phyloP scores from a whole-genome alignment of 306 rosid genomes.

The Trichosanthes cucumerina region DNA sequence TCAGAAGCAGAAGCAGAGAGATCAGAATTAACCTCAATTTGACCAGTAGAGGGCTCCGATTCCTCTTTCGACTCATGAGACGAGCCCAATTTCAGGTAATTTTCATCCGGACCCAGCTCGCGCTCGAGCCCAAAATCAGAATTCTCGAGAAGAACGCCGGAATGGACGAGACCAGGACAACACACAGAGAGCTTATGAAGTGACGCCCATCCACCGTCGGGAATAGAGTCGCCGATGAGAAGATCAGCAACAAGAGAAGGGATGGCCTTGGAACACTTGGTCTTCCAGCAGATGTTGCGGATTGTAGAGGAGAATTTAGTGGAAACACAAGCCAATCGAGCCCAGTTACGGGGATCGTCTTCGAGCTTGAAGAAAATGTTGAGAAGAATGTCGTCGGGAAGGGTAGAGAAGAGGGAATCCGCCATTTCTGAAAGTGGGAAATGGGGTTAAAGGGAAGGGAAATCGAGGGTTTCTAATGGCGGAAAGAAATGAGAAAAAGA shows the following conservation, averaged over 20 bases:
- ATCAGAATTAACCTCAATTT: not conserved
- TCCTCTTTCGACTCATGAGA: not conserved
- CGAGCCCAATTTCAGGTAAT: constrained; percentile 4
- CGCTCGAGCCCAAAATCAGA: constrained; percentile 77
- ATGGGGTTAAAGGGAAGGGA: not conserved
- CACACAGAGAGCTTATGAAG: constrained; percentile 72
- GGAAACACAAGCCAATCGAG: constrained; percentile 67
- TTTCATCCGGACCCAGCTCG: constrained; percentile 51
- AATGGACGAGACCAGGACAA: constrained; percentile 74
- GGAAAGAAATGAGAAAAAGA: not conserved
- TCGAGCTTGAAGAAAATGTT: constrained; percentile 55
- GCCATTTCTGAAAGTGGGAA: constrained; percentile 5
- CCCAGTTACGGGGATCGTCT: constrained; percentile 83
- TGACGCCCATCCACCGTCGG: constrained; percentile 45
- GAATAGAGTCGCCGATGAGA: constrained; percentile 13
- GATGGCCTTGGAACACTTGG: constrained; percentile 30
- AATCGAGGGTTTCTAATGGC: not conserved
- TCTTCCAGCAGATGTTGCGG: constrained; percentile 52
- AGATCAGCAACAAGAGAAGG: constrained; percentile 56
- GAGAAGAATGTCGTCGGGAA: constrained; percentile 59
- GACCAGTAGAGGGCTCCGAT: constrained; percentile 7
- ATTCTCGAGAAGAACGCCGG: constrained; percentile 67
- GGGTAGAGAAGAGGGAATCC: constrained; percentile 27
- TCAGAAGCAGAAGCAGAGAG: constrained; percentile 17
- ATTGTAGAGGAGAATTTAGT: constrained; percentile 51